Evolutionary conservation across 78 protist species (phyloP).

Genomic region (Polysphondylium violaceum): DNA sequence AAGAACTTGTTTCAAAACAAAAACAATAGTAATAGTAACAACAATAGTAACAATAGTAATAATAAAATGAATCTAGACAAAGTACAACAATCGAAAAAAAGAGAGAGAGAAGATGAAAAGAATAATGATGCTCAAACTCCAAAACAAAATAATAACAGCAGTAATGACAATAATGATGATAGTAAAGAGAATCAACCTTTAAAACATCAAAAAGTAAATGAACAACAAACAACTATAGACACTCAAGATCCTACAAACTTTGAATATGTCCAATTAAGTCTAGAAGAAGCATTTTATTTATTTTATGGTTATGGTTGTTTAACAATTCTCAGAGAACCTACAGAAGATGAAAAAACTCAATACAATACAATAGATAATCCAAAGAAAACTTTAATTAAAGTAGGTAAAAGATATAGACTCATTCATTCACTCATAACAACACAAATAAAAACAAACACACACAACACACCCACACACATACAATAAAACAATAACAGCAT

Average conservation of each 20-base stretch:
- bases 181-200: not conserved
- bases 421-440: not conserved
- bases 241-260: too few species aligned
- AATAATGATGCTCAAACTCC: not conserved
- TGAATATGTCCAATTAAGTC: slow-evolving; percentile 54
- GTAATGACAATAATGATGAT: not conserved
- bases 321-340: slow-evolving; percentile 43
- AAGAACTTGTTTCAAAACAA: not conserved
- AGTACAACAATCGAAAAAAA: not conserved
- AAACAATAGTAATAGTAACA: not conserved
- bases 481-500: not conserved
- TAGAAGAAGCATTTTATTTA: slow-evolving; percentile 68
- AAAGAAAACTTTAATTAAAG: slow-evolving; percentile 5
- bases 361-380: not conserved
- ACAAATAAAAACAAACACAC: too few species aligned
- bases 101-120: not conserved
- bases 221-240: not conserved
- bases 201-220: not conserved
- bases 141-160: not conserved
- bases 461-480: too few species aligned
- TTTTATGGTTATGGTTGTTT: slow-evolving; percentile 44
- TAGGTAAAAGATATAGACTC: not conserved
- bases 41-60: not conserved
- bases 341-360: not conserved
- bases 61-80: not conserved